Percentiles rank a stretch among this genome's conserved stretches.
Conservation (phyloP, 805 yeast genomes). For the Scheffersomyces ergatensis region DNA sequence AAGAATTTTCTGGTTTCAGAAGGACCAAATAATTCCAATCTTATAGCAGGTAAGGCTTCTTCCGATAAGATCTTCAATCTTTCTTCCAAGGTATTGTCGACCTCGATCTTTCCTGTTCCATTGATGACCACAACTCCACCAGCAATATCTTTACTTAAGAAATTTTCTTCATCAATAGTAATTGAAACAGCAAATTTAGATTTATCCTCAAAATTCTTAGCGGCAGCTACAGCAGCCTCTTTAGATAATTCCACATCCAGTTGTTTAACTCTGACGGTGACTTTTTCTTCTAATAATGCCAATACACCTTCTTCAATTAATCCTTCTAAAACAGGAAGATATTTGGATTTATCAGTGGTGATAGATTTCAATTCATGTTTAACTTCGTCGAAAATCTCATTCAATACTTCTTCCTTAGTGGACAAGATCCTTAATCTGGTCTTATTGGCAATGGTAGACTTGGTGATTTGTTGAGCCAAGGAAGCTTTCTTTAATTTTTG, state of each 20-base stretch:
- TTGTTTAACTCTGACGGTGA: constrained; percentile 65
- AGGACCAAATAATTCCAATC: constrained; percentile 86
- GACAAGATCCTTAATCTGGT: constrained; percentile 87
- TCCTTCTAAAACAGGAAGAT: constrained; percentile 68
- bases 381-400: constrained; percentile 71
- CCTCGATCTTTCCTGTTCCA: constrained; percentile 77
- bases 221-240: constrained; percentile 60
- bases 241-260: constrained; percentile 59
- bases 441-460: constrained; percentile 93
- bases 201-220: constrained; percentile 59
- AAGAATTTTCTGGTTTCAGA: constrained; percentile 86
- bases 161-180: constrained; percentile 52
- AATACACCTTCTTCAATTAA: constrained; percentile 75
- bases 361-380: constrained; percentile 58
- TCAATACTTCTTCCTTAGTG: constrained; percentile 76
- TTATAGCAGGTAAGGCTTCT: constrained; percentile 87
- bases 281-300: constrained; percentile 70
- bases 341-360: constrained; percentile 53
- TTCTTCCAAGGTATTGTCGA: constrained; percentile 91
- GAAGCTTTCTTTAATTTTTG: constrained; percentile 86
- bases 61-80: constrained; percentile 80
- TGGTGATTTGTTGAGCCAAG: constrained; percentile 91
- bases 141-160: constrained; percentile 60
- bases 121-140: constrained; percentile 85
- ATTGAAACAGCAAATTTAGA: constrained; percentile 58